Conservation (phyloP, 2,329 filamentous ascomycete genomes). For the Aspergillaceae sp. region DNA sequence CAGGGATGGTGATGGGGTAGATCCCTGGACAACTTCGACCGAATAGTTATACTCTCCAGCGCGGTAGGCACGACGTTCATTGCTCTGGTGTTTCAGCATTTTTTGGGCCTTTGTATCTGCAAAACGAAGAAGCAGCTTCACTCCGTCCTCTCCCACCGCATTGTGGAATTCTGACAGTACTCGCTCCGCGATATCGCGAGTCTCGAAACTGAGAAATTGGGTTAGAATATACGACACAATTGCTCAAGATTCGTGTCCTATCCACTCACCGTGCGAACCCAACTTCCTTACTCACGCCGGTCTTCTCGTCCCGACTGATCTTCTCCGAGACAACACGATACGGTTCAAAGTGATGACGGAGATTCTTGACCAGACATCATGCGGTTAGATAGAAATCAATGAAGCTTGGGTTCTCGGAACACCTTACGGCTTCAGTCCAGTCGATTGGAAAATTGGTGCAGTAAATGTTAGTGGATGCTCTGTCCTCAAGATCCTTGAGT, state of each 20-base stretch:
- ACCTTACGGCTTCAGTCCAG: constrained; percentile 75
- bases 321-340: constrained; percentile 77
- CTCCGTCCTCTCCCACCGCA: constrained; percentile 64
- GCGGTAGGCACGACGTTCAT: constrained; percentile 88
- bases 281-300: constrained; percentile 87
- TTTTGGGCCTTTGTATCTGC: constrained; percentile 96
- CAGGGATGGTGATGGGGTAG: constrained; percentile 37
- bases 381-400: constrained; percentile 9
- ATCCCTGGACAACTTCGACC: constrained; percentile 38
- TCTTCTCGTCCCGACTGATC: constrained; percentile 80
- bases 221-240: constrained; percentile 4
- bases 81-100: constrained; percentile 89
- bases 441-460: constrained; percentile 92
- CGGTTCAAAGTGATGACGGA: constrained; percentile 55
- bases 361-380: constrained; percentile 57
- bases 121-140: constrained; percentile 88
- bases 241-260: not conserved
- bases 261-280: constrained; percentile 76
- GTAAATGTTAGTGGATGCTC: constrained; percentile 86
- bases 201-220: constrained; percentile 62
- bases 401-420: not conserved
- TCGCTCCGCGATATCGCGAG: constrained; percentile 78
- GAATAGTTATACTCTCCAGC: constrained; percentile 81
- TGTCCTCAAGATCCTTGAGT: constrained; percentile 91
- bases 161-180: constrained; percentile 85